phyloP scores from a whole-genome alignment of 2,329 filamentous ascomycete species.

The Claviceps sp. region DNA sequence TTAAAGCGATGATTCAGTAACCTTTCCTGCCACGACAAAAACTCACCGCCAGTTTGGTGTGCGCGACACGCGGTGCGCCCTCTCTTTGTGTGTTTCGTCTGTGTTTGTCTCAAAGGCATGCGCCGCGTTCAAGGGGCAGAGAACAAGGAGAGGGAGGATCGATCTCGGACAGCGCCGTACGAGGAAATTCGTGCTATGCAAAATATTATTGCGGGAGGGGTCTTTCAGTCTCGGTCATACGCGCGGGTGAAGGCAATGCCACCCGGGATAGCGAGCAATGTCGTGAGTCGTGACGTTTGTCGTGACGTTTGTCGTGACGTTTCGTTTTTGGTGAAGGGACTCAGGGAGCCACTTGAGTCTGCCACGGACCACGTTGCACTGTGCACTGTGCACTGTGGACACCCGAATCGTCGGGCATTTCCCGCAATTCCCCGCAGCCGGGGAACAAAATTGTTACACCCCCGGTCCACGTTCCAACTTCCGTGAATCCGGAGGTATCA shows the following conservation, averaged over 20 bases:
- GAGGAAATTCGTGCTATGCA: too few relatives aligned
- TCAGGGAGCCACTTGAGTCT: too few relatives aligned
- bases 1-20: background rate
- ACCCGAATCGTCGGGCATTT: background rate
- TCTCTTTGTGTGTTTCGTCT: background rate
- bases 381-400: background rate
- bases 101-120: background rate
- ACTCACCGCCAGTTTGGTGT: background rate
- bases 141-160: background rate
- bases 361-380: too few relatives aligned
- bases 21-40: background rate
- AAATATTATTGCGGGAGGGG: too few relatives aligned
- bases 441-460: background rate
- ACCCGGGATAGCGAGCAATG: too few relatives aligned
- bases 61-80: background rate
- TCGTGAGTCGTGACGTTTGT: too few relatives aligned
- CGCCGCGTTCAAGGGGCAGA: background rate
- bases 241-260: too few relatives aligned
- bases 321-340: too few relatives aligned
- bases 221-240: too few relatives aligned
- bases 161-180: too few relatives aligned
- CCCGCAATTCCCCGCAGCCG: background rate
- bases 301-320: too few relatives aligned
- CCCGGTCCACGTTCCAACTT: background rate
- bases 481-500: background rate